phyloP scores from a whole-genome alignment of 129 eudicot species.

The Rutidosis leptorrhynchoides region DNA sequence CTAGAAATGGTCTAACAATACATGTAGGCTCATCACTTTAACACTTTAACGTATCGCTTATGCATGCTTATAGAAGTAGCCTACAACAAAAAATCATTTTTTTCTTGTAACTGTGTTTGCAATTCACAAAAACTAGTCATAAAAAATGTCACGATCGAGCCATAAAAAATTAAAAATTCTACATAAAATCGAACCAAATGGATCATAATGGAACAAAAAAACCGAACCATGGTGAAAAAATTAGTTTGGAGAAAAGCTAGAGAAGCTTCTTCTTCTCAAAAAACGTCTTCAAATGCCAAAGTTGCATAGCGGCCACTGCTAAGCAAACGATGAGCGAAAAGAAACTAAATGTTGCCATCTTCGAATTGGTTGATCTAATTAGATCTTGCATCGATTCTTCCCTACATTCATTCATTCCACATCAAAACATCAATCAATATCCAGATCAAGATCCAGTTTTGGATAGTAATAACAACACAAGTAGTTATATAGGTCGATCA shows the following conservation, averaged over 20 bases:
- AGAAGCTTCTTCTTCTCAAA: slow-evolving; percentile 57
- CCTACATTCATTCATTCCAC: slow-evolving; percentile 23
- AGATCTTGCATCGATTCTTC: slow-evolving; percentile 50
- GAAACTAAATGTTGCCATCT: slow-evolving; percentile 52
- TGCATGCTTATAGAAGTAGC: too few relatives aligned
- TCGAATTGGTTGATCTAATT: slow-evolving; percentile 46
- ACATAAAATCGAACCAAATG: slow-evolving; percentile 10
- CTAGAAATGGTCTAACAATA: too few relatives aligned
- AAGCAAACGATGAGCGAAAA: slow-evolving; percentile 50
- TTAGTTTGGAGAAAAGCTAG: slow-evolving; percentile 21
- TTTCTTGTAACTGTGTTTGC: not conserved
- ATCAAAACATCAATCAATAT: not conserved
- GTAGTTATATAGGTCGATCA: not conserved
- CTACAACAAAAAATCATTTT: not conserved
- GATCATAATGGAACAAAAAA: not conserved
- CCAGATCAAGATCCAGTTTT: not conserved
- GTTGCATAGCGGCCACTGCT: slow-evolving; percentile 44
- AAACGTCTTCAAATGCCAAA: slow-evolving; percentile 63
- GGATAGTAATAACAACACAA: not conserved
- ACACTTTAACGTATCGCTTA: too few relatives aligned
- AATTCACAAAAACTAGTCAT: not conserved
- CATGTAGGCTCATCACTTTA: too few relatives aligned
- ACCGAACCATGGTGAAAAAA: not conserved
- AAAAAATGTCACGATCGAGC: not conserved
- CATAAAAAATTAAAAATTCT: not conserved